Percentiles rank a stretch among this genome's conserved stretches.
Evolutionary conservation across 441 rosid genomes (phyloP).

Genomic region (Adansonia grandidieri): DNA sequence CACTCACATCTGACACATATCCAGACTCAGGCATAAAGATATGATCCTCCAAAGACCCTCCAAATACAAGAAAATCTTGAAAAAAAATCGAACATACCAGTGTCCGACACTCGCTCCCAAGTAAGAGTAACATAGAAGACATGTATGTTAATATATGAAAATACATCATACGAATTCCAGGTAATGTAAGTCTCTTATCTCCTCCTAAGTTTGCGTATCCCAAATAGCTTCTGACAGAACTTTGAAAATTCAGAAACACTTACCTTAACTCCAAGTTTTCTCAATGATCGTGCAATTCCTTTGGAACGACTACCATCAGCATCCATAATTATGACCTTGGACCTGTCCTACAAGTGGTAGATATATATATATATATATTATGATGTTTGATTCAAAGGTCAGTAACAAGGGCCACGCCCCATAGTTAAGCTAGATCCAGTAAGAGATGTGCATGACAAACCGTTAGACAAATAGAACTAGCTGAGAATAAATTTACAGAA

Average conservation of each 20-base stretch:
- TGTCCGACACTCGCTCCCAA: no score
- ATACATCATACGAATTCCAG: not conserved
- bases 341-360: constrained; percentile 87
- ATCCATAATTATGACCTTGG: constrained; percentile 93
- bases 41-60: no score
- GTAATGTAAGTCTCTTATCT: constrained; percentile 3
- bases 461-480: not conserved
- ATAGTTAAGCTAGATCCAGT: constrained; percentile 12
- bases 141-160: not conserved
- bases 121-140: not conserved
- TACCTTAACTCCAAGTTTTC: constrained; percentile 85
- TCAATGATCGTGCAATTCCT: constrained; percentile 91
- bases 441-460: constrained; percentile 1
- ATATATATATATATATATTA: constrained; percentile 8
- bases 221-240: not conserved
- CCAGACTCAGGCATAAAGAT: no score
- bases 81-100: no score
- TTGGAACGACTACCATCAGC: constrained; percentile 84
- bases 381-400: constrained; percentile 4
- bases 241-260: constrained; percentile 31
- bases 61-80: no score
- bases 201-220: not conserved
- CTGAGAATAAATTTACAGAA: not conserved
- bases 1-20: no score
- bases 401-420: not conserved